Conservation (phyloP, 2,329 filamentous ascomycete genomes). For the Cytospora schulzeri region DNA sequence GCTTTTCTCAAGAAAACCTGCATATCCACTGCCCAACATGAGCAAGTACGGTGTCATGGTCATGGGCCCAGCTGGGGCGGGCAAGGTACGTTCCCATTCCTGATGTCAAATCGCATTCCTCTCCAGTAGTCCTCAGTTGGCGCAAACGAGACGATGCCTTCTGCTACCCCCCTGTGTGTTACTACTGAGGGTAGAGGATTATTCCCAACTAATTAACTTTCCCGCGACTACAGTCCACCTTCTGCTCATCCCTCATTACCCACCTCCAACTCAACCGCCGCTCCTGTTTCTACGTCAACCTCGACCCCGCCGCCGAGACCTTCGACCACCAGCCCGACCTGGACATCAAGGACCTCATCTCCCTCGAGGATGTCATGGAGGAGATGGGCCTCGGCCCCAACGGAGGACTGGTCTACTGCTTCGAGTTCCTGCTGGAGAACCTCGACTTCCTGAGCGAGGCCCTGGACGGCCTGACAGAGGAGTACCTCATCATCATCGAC, state of each 20-base stretch:
- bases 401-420: constrained; percentile 92
- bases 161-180: constrained; percentile 15
- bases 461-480: constrained; percentile 83
- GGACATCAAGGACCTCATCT: constrained; percentile 94
- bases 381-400: constrained; percentile 90
- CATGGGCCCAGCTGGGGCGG: constrained; percentile 93
- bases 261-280: constrained; percentile 87
- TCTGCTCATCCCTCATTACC: constrained; percentile 90
- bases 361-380: constrained; percentile 94
- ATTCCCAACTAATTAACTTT: not conserved
- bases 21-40: constrained; percentile 53
- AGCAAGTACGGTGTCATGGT: constrained; percentile 94
- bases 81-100: constrained; percentile 64
- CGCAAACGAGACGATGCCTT: not conserved
- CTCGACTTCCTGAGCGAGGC: constrained; percentile 87
- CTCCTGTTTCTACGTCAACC: constrained; percentile 97
- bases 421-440: constrained; percentile 93
- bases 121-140: constrained; percentile 5
- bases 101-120: constrained; percentile 10
- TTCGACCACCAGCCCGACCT: constrained; percentile 92
- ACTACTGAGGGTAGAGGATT: too few species aligned
- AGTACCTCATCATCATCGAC: constrained; percentile 96
- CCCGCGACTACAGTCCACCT: constrained; percentile 69
- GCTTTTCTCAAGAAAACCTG: not conserved
- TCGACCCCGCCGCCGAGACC: constrained; percentile 91